A percentile compares a stretch with the other conserved stretches of the same genome.
Conservation (phyloP, 768 basidiomycete genomes). For the Tephrocybe sp. region DNA sequence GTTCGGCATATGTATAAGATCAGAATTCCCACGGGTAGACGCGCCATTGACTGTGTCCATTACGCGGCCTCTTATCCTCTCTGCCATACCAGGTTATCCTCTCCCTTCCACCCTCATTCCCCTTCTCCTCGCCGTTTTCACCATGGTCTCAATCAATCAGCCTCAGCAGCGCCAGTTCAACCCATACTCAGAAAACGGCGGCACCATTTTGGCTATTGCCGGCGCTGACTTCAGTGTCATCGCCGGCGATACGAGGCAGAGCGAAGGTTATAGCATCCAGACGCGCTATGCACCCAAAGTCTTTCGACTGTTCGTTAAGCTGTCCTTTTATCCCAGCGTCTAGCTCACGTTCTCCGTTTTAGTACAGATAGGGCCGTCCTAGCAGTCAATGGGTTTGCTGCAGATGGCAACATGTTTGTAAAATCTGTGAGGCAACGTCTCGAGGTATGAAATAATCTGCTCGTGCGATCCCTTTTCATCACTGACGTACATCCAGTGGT, state of each 20-base stretch:
- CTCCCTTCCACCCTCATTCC: constrained; percentile 20
- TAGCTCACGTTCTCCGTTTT: constrained; percentile 15
- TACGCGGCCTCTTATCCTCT: constrained; percentile 42
- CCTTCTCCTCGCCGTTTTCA: constrained; percentile 20
- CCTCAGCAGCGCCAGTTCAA: constrained; percentile 70
- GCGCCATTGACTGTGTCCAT: constrained; percentile 36
- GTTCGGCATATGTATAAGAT: constrained; percentile 33
- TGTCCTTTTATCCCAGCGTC: neutral
- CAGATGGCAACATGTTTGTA: constrained; percentile 97
- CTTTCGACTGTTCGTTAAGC: constrained; percentile 74
- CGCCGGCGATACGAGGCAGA: constrained; percentile 96
- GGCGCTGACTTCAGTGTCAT: constrained; percentile 93
- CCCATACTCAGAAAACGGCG: constrained; percentile 92
- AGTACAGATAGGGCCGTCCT: constrained; percentile 93
- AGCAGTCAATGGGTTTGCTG: constrained; percentile 96
- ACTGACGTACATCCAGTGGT: constrained; percentile 70
- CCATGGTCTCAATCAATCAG: constrained; percentile 36
- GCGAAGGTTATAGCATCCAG: constrained; percentile 97
- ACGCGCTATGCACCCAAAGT: constrained; percentile 97
- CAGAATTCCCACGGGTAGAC: constrained; percentile 39
- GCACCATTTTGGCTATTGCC: constrained; percentile 94
- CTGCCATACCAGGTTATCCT: constrained; percentile 25
- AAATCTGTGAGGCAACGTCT: constrained; percentile 94
- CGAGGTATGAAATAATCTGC: constrained; percentile 61
- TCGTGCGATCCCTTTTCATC: neutral